phyloP scores from a whole-genome alignment of 2,329 filamentous ascomycete species.

The Fusarium verrucosum region DNA sequence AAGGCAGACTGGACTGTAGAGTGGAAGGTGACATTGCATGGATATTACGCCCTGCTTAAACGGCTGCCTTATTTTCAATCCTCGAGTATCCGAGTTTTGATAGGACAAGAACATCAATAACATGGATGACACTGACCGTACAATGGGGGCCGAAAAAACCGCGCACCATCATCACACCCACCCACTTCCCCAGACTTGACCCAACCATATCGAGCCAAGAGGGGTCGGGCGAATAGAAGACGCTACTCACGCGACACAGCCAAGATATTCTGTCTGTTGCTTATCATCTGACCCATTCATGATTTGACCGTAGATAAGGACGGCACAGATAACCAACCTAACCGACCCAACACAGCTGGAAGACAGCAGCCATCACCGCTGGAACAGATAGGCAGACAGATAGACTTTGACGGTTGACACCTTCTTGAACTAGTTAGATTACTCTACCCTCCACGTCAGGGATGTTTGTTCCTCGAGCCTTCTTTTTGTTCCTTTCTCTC shows the following conservation, averaged over 20 bases:
- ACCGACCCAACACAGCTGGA: too few relatives aligned
- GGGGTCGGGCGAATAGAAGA: neutral
- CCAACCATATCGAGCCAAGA: conserved; percentile 3
- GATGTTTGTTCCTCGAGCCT: too few relatives aligned
- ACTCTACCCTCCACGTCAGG: too few relatives aligned
- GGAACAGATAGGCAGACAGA: too few relatives aligned
- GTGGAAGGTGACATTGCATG: neutral
- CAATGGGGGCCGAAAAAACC: neutral
- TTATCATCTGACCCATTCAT: conserved; percentile 4
- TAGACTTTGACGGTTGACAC: neutral
- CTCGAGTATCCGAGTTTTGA: neutral
- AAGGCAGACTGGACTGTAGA: neutral
- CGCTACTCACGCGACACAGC: neutral
- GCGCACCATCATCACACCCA: conserved; percentile 3
- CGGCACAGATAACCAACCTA: too few relatives aligned
- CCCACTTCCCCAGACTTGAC: conserved; percentile 12
- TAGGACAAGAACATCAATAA: too few relatives aligned
- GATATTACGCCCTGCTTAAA: neutral
- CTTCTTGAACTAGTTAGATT: conserved; percentile 1
- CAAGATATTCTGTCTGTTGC: conserved; percentile 1
- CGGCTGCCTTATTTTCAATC: conserved; percentile 7
- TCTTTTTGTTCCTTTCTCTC: neutral
- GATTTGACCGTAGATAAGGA: neutral
- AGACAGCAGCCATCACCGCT: too few relatives aligned
- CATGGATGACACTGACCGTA: neutral